Conservation (phyloP, 305 asterid genomes). For the Fraxinus latifolia region DNA sequence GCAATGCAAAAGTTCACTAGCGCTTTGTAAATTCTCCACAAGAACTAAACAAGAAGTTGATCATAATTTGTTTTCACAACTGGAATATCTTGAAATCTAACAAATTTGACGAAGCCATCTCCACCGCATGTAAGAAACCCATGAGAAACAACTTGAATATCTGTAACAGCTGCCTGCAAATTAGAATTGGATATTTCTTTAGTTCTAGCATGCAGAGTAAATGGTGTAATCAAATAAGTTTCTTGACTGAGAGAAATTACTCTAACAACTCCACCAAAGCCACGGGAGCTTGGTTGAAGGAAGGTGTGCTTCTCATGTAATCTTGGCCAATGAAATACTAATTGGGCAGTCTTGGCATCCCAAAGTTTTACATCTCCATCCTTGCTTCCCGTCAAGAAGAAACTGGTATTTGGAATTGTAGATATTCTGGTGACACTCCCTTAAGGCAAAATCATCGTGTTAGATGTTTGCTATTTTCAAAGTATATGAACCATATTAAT, state of each 20-base stretch:
- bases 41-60: not conserved
- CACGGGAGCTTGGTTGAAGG: conserved; percentile 83
- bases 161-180: conserved; percentile 82
- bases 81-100: conserved; percentile 42
- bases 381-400: conserved; percentile 97
- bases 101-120: conserved; percentile 74
- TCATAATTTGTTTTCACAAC: conserved; percentile 20
- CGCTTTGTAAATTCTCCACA: conserved; percentile 6
- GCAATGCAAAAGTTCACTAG: not conserved
- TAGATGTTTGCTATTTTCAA: conserved; percentile 13
- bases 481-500: conserved; percentile 20
- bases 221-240: not conserved
- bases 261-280: conserved; percentile 88
- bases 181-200: not conserved
- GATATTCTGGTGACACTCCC: conserved; percentile 86
- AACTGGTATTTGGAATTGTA: conserved; percentile 84
- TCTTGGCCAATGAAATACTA: conserved; percentile 94
- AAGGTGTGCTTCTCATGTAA: conserved; percentile 93
- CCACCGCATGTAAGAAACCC: conserved; percentile 98
- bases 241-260: conserved; percentile 37
- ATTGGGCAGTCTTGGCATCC: conserved; percentile 89
- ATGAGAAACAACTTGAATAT: conserved; percentile 74
- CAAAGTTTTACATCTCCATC: conserved; percentile 99
- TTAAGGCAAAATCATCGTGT: conserved; percentile 34
- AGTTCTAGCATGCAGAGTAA: not conserved